A percentile compares a stretch with the other conserved stretches of the same genome.
Conservation (phyloP, 257 asterid genomes). For the Coffea eugenioides region DNA sequence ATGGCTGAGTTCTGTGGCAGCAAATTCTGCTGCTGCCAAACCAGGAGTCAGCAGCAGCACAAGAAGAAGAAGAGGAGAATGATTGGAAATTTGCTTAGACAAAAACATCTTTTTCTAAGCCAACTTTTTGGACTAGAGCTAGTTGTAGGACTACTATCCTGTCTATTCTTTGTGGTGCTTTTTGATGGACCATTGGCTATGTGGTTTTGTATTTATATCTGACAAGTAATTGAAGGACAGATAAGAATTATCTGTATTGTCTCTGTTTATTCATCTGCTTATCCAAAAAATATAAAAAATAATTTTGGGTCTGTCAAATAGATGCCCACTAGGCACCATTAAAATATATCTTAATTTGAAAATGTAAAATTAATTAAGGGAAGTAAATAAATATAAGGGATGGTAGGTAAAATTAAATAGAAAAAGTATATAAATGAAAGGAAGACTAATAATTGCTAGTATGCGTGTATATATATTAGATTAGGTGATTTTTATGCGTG, state of each 20-base stretch:
- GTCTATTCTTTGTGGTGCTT: background rate
- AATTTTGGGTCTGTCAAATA: too few species aligned
- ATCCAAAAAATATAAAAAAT: background rate
- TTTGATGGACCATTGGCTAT: background rate
- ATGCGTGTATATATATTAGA: too few species aligned
- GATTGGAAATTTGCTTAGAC: background rate
- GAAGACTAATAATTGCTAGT: too few species aligned
- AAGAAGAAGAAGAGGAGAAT: conserved; percentile 2
- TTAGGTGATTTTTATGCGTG: too few species aligned
- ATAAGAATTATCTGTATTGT: conserved; percentile 14
- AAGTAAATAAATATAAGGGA: too few species aligned
- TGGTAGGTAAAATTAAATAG: too few species aligned
- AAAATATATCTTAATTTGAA: too few species aligned
- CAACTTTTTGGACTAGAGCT: background rate
- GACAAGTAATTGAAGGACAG: conserved; percentile 10
- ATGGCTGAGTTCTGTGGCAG: background rate
- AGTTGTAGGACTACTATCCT: background rate
- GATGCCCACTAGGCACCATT: too few species aligned
- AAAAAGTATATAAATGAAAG: too few species aligned
- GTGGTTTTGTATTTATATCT: background rate
- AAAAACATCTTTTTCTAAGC: conserved; percentile 1
- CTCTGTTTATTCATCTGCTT: conserved; percentile 11
- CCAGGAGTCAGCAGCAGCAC: conserved; percentile 6
- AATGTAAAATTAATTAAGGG: too few species aligned
- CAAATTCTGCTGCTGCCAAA: background rate